These are phyloP conservation scores for Chaetomidium leptoderma DNA, from an alignment of 495 filamentous ascomycete genomes.

Conservation along the genomic window DNA sequence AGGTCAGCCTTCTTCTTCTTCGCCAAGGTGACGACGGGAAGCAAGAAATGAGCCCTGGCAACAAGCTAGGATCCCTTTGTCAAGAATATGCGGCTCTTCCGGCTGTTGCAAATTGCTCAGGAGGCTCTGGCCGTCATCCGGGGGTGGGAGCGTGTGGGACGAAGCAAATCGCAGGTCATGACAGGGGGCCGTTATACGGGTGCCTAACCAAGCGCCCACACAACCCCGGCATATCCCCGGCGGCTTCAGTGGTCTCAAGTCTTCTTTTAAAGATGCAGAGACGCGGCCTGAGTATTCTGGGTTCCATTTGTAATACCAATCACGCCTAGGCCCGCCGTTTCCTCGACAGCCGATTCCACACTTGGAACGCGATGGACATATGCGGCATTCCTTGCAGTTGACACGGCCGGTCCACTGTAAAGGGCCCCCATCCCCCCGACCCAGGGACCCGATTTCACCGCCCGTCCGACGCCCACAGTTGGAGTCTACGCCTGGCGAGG, in stretches of 20 bases:
- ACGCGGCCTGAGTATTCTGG: background rate
- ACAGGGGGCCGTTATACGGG: slow-evolving; percentile 10
- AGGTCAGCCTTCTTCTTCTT: no score
- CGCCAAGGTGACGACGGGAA: no score
- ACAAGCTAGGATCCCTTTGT: background rate
- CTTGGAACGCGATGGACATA: slow-evolving; percentile 4
- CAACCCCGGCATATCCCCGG: slow-evolving; percentile 5
- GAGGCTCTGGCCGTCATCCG: background rate
- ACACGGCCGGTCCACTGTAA: background rate
- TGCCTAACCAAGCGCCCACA: slow-evolving; percentile 9
- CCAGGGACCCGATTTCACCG: background rate
- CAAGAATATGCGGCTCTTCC: background rate
- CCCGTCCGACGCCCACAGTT: background rate
- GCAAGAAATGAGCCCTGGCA: no score
- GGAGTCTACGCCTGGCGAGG: background rate
- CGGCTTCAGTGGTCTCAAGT: background rate
- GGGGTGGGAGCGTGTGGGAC: background rate
- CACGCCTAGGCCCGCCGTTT: background rate
- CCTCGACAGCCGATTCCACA: background rate
- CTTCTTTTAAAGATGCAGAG: background rate
- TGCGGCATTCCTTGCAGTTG: slow-evolving; percentile 11
- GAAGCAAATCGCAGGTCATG: background rate
- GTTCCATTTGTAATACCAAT: slow-evolving; percentile 3
- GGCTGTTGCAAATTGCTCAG: background rate
- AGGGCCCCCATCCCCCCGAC: background rate